Conservation (phyloP, 495 filamentous ascomycete species). For the Thozetella sp. region DNA sequence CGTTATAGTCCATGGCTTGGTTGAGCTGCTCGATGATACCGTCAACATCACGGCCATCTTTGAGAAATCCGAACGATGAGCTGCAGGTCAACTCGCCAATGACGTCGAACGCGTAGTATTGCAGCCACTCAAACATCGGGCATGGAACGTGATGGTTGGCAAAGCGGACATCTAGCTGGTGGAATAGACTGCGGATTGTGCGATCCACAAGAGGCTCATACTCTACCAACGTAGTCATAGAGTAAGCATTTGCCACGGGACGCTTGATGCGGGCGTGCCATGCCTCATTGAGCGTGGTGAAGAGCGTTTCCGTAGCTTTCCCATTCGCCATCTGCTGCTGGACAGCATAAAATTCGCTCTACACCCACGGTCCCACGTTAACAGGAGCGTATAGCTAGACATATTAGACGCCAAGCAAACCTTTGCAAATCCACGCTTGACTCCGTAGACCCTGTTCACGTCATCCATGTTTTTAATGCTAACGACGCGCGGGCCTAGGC, state of each 20-base stretch:
- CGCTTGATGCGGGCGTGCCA: conserved; percentile 33
- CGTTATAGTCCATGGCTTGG: conserved; percentile 21
- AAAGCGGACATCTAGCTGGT: conserved; percentile 29
- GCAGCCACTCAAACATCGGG: conserved; percentile 26
- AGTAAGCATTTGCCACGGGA: conserved; percentile 35
- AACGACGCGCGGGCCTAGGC: conserved; percentile 30
- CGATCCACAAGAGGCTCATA: conserved; percentile 33
- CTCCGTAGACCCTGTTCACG: not conserved
- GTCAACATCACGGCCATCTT: conserved; percentile 21
- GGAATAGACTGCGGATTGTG: conserved; percentile 24
- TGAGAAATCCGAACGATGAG: conserved; percentile 27
- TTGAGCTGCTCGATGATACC: conserved; percentile 19
- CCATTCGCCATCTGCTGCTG: conserved; percentile 34
- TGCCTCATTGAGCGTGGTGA: conserved; percentile 28
- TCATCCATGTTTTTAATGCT: not conserved
- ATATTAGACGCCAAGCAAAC: not conserved
- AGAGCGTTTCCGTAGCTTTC: conserved; percentile 38
- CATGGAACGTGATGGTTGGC: conserved; percentile 8
- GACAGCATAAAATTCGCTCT: conserved; percentile 47
- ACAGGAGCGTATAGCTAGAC: too few relatives aligned
- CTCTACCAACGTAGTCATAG: conserved; percentile 29
- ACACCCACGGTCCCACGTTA: too few relatives aligned
- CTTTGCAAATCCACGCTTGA: not conserved
- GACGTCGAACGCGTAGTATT: conserved; percentile 38
- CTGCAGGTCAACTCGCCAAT: conserved; percentile 46